Evolutionary conservation across 305 asterid genomes (phyloP).

Genomic region (Solanum hybrid): DNA sequence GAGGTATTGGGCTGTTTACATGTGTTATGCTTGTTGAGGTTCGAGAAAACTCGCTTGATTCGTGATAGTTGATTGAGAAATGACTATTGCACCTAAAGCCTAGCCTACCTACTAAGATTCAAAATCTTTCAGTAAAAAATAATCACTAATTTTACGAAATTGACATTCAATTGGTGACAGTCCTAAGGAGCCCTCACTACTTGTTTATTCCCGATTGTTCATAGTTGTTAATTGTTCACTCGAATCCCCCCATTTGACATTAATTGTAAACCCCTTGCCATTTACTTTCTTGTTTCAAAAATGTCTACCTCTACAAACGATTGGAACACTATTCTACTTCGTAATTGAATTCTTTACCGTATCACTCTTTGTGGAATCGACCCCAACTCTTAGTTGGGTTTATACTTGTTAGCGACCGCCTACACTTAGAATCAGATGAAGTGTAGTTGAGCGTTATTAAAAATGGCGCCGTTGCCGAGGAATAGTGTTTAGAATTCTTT

Average conservation of each 20-base stretch:
- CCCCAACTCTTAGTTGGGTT: background rate
- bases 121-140: no score
- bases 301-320: background rate
- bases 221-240: background rate
- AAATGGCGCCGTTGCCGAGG: background rate
- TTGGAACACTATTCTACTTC: background rate
- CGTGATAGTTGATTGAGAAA: no score
- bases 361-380: background rate
- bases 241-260: background rate
- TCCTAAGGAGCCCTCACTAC: background rate
- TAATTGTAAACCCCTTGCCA: background rate
- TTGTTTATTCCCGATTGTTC: no score
- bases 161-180: background rate
- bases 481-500: background rate
- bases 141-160: no score
- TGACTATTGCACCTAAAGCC: background rate
- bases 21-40: background rate
- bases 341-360: background rate
- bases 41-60: background rate
- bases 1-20: background rate
- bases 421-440: background rate
- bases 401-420: background rate
- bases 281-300: background rate
- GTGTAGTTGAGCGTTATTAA: background rate
- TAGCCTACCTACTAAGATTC: background rate